Conservation (phyloP, 1,284 basidiomycete genomes). For the Golubevia sp. region DNA sequence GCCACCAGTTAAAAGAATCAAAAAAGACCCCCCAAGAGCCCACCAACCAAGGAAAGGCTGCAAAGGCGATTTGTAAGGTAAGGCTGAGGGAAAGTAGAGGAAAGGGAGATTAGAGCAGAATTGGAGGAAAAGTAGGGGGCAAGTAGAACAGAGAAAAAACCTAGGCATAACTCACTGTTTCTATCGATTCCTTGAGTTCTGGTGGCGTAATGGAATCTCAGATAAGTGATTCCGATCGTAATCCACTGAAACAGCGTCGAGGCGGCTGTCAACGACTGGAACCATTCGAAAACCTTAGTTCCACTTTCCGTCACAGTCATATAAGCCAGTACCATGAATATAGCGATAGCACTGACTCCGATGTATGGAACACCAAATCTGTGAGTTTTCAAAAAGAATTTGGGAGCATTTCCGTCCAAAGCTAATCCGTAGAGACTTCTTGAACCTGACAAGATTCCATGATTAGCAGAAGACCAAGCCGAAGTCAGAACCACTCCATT, state of each 20-base stretch:
- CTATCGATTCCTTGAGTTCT: conserved; percentile 1
- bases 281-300: conserved; percentile 9
- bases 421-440: conserved; percentile 67
- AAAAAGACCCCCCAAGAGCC: neutral
- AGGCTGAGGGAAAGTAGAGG: no score
- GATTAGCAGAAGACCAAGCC: conserved; percentile 68
- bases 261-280: conserved; percentile 5
- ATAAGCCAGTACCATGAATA: conserved; percentile 6
- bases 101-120: no score
- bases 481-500: conserved; percentile 65
- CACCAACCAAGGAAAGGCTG: conserved; percentile 7
- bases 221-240: conserved; percentile 4
- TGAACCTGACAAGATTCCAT: conserved; percentile 67
- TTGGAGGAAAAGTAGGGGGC: no score
- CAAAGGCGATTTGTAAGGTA: conserved; percentile 18
- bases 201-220: conserved; percentile 5
- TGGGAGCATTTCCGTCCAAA: conserved; percentile 64
- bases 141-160: no score
- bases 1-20: neutral
- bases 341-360: conserved; percentile 4
- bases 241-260: conserved; percentile 7
- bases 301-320: conserved; percentile 7
- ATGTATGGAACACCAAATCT: conserved; percentile 8
- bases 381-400: conserved; percentile 33
- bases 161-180: no score